Percentiles rank a stretch among this genome's conserved stretches.
These are phyloP conservation scores for Trypanosoma mega DNA, from an alignment of 208 protist genomes.

Conservation along the genomic window DNA sequence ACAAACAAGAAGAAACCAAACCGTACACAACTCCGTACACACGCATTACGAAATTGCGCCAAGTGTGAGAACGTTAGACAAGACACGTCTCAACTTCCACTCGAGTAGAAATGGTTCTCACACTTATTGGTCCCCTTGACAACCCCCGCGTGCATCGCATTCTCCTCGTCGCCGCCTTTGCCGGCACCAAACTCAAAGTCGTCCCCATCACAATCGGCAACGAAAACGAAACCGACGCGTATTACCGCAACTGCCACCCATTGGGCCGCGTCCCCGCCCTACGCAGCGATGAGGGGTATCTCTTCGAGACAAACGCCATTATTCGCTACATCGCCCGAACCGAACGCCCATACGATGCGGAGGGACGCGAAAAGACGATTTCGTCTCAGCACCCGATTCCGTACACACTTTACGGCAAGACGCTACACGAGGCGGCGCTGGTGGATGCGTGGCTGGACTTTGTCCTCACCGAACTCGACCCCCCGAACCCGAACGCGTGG, in stretches of 20 bases:
- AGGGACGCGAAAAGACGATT: conserved; percentile 35
- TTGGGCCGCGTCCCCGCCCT: conserved; percentile 61
- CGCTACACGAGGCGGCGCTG: conserved; percentile 48
- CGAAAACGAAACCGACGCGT: conserved; percentile 61
- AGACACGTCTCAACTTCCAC: too few relatives aligned
- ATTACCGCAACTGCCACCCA: conserved; percentile 68
- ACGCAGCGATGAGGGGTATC: conserved; percentile 76
- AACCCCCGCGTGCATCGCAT: conserved; percentile 52
- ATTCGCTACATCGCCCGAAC: conserved; percentile 67
- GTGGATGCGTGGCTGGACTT: conserved; percentile 87
- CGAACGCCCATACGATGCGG: conserved; percentile 31
- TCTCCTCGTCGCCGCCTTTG: conserved; percentile 70
- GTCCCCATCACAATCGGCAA: conserved; percentile 35
- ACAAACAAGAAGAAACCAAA: neutral
- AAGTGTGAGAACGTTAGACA: too few relatives aligned
- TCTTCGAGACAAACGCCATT: conserved; percentile 80
- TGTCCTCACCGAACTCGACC: conserved; percentile 44
- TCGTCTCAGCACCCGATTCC: conserved; percentile 57
- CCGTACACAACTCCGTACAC: too few relatives aligned
- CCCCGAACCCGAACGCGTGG: conserved; percentile 18
- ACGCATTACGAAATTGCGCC: too few relatives aligned
- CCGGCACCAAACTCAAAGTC: conserved; percentile 59
- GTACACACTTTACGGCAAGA: conserved; percentile 75
- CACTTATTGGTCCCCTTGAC: conserved; percentile 57
- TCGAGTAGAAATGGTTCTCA: conserved; percentile 70